Percentiles rank a stretch among this genome's conserved stretches.
These are phyloP conservation scores for Epichloe sibirici DNA, from an alignment of 2,329 filamentous ascomycete genomes.

Conservation along the genomic window DNA sequence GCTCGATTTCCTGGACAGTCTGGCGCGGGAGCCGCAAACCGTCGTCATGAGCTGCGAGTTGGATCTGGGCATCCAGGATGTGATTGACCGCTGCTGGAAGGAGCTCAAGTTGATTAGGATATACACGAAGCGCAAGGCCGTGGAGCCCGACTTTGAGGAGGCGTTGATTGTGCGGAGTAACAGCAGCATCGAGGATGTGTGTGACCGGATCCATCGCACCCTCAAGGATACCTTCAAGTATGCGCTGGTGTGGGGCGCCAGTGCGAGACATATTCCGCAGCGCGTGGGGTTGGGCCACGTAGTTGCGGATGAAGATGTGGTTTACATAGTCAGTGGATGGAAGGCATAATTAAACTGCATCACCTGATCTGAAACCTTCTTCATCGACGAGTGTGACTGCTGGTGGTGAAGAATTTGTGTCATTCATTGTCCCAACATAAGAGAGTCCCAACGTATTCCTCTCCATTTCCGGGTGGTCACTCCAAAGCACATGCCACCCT, in stretches of 20 bases:
- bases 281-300: constrained; percentile 75
- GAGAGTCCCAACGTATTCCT: not conserved
- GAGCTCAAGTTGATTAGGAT: constrained; percentile 82
- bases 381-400: not conserved
- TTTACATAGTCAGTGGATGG: constrained; percentile 55
- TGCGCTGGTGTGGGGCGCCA: constrained; percentile 93
- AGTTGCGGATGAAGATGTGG: constrained; percentile 59
- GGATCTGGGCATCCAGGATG: constrained; percentile 83
- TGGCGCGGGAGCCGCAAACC: constrained; percentile 86
- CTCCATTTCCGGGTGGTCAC: not conserved
- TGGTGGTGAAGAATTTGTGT: not conserved
- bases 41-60: constrained; percentile 97
- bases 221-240: constrained; percentile 99
- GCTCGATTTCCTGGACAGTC: constrained; percentile 81
- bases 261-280: constrained; percentile 88
- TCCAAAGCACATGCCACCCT: not conserved
- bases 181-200: constrained; percentile 90
- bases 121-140: constrained; percentile 93
- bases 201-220: constrained; percentile 84
- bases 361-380: not conserved
- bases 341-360: constrained; percentile 33
- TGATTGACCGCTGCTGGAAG: constrained; percentile 90
- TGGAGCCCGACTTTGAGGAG: constrained; percentile 80
- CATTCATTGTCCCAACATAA: not conserved
- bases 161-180: constrained; percentile 84